These are phyloP conservation scores for Fusarium sulawesiense DNA, from an alignment of 2,329 filamentous ascomycete species.

Conservation along the genomic window DNA sequence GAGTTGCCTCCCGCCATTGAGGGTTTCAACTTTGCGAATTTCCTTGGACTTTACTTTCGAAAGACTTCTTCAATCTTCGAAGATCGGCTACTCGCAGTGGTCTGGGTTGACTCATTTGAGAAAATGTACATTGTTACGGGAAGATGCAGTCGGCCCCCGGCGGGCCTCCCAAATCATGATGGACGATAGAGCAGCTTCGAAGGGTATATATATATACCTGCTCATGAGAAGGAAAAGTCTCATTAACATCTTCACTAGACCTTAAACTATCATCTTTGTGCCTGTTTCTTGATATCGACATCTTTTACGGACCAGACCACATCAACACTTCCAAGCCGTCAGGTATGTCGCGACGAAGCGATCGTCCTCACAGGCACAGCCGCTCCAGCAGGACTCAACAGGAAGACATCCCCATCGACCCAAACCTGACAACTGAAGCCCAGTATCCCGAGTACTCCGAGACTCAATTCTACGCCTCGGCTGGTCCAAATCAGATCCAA, in stretches of 20 bases:
- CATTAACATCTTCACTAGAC: not conserved
- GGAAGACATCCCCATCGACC: conserved; percentile 28
- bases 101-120: not conserved
- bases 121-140: not conserved
- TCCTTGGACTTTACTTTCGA: not conserved
- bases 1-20: conserved; percentile 1
- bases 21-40: not conserved
- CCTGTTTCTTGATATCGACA: not conserved
- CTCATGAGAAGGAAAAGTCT: no score
- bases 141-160: conserved; percentile 1
- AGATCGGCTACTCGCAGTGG: not conserved
- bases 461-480: conserved; percentile 1
- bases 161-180: conserved; percentile 13
- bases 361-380: conserved; percentile 24
- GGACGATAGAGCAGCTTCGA: not conserved
- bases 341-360: conserved; percentile 33
- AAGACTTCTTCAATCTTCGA: not conserved
- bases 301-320: not conserved
- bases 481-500: conserved; percentile 35
- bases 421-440: not conserved
- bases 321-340: not conserved
- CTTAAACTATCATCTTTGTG: accelerated
- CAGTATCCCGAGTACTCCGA: not conserved
- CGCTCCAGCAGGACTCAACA: conserved; percentile 22
- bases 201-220: conserved; percentile 8